Conservation (phyloP, 805 yeast species). For the Candida piceae region DNA sequence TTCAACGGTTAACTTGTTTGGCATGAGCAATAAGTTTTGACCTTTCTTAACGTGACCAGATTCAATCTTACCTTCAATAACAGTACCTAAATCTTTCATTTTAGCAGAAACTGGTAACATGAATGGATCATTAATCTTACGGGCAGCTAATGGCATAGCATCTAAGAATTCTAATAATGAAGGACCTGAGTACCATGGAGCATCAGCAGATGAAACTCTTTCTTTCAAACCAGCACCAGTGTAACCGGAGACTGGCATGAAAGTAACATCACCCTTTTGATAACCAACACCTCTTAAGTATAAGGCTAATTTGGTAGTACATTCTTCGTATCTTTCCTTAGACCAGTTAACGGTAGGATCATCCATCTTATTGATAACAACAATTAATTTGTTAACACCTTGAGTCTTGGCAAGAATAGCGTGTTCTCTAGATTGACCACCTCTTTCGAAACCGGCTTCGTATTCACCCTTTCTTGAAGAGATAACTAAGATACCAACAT, state of each 20-base stretch:
- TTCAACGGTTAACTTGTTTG: slow-evolving; percentile 79
- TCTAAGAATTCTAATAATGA: slow-evolving; percentile 87
- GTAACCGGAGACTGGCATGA: slow-evolving; percentile 98
- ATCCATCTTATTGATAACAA: slow-evolving; percentile 97
- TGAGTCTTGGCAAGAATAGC: slow-evolving; percentile 96
- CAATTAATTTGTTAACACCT: slow-evolving; percentile 91
- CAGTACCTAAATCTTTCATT: slow-evolving; percentile 95
- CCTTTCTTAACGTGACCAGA: slow-evolving; percentile 89
- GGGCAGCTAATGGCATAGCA: slow-evolving; percentile 69
- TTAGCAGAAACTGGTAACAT: slow-evolving; percentile 95
- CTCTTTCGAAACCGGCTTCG: slow-evolving; percentile 98
- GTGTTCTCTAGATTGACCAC: slow-evolving; percentile 98
- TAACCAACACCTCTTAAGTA: slow-evolving; percentile 90
- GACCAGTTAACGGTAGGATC: slow-evolving; percentile 97
- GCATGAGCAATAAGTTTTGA: slow-evolving; percentile 78
- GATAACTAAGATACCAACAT: slow-evolving; percentile 93
- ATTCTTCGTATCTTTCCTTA: slow-evolving; percentile 91
- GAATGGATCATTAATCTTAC: slow-evolving; percentile 91
- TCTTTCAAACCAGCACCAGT: slow-evolving; percentile 97
- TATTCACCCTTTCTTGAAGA: slow-evolving; percentile 99
- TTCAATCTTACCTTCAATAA: slow-evolving; percentile 97
- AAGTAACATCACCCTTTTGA: slow-evolving; percentile 76
- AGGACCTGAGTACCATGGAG: slow-evolving; percentile 96
- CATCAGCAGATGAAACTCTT: slow-evolving; percentile 59
- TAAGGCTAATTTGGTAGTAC: slow-evolving; percentile 72